Evolutionary conservation across 495 filamentous ascomycete species (phyloP).

Genomic region (Xylaria bambusicola): DNA sequence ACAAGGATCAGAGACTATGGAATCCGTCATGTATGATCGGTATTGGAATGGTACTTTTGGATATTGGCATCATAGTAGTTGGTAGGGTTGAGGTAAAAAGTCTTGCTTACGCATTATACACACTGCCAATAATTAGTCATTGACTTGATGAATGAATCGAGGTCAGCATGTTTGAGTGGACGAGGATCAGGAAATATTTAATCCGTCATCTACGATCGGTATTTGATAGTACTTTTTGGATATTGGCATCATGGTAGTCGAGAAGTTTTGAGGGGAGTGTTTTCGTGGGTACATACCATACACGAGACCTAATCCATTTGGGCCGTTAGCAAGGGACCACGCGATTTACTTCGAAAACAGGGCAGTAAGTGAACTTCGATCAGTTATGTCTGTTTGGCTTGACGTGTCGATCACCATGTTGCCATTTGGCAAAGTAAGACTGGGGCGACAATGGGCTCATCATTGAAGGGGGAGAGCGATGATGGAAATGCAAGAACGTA

Average conservation of each 20-base stretch:
- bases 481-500: conserved; percentile 32
- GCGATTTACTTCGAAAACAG: not conserved
- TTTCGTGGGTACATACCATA: not conserved
- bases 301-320: not conserved
- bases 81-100: no score
- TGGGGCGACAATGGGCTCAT: conserved; percentile 94
- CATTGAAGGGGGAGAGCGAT: conserved; percentile 52
- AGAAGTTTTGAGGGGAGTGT: not conserved
- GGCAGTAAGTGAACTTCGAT: conserved; percentile 36
- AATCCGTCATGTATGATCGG: conserved; percentile 50
- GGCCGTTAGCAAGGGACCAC: not conserved
- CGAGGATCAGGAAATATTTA: conserved; percentile 48
- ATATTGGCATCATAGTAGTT: conserved; percentile 54
- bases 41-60: conserved; percentile 66
- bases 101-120: no score
- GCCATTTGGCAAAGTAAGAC: conserved; percentile 69
- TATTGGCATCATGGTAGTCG: conserved; percentile 54
- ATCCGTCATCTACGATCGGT: conserved; percentile 51
- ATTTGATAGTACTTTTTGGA: conserved; percentile 66
- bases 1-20: conserved; percentile 50
- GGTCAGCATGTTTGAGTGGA: conserved; percentile 31
- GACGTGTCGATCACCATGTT: conserved; percentile 88
- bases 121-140: no score
- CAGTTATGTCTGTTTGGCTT: conserved; percentile 88
- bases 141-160: no score